These are phyloP conservation scores for Ustilago xerochloae DNA, from an alignment of 1,284 basidiomycete genomes.

Conservation along the genomic window DNA sequence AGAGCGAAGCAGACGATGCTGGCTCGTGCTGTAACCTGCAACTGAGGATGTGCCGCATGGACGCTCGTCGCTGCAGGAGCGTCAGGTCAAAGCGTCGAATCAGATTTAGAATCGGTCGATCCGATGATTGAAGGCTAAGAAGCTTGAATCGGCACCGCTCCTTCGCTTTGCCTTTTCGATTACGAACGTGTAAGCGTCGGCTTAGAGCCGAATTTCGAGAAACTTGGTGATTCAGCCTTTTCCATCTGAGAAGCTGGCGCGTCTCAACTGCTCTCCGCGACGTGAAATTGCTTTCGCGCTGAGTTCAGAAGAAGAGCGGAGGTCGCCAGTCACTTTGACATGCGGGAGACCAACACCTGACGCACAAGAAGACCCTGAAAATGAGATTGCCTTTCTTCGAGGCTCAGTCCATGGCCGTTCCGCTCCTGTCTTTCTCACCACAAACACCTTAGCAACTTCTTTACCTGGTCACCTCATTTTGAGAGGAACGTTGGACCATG, in stretches of 20 bases:
- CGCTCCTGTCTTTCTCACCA: background rate
- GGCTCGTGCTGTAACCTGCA: too few species aligned
- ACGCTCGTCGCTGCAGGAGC: conserved; percentile 1
- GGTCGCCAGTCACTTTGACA: background rate
- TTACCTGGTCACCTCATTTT: background rate
- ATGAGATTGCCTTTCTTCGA: background rate
- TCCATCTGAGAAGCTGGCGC: too few species aligned
- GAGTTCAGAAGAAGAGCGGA: background rate
- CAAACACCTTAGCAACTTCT: too few species aligned
- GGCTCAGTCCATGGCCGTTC: background rate
- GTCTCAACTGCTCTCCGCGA: background rate
- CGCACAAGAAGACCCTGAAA: conserved; percentile 3
- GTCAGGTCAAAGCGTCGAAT: background rate
- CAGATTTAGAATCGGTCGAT: too few species aligned
- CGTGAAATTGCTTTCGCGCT: background rate
- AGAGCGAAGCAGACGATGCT: background rate
- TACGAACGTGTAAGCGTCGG: too few species aligned
- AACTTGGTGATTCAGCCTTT: too few species aligned
- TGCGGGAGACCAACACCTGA: conserved; percentile 4
- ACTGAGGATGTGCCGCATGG: too few species aligned
- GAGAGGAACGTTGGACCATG: background rate
- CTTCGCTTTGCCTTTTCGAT: background rate
- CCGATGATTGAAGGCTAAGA: background rate
- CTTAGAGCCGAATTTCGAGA: too few species aligned
- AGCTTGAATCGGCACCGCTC: background rate